Evolutionary conservation across 139 green algal genomes (phyloP), one percentile per base, ranked within the genome.

Genomic region (Chlorella ohadii): DNA sequence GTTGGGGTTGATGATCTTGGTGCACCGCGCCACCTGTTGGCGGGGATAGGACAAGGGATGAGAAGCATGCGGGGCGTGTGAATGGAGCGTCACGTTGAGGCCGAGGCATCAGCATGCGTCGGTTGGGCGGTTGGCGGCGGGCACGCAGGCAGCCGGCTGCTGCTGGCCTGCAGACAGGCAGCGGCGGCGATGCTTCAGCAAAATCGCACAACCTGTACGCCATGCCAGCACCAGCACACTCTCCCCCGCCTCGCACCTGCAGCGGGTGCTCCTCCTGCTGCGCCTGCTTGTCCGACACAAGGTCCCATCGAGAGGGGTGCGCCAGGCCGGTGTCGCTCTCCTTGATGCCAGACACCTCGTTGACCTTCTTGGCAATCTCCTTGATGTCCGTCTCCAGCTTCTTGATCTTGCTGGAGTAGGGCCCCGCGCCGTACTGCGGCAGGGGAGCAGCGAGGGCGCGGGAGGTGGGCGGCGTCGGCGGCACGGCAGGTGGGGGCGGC

Each of bases 221-320:
- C n/a, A n/a, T n/a, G 44, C 7, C 44, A 51, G 44, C 44, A 51
- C 7, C 51, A 2, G 15, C 51, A 59, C 51, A 6, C 15, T 9
- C 51, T 13, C 12, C 51, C 15, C 51, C 51, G 22, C 11, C 51
- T 13, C 82, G 28, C 63, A 89, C 95, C 91, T 97, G 93, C 80
- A 99, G 88, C 19, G 96, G 96, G 78, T 98, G 95, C 89, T 99
- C 95, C 86, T 99, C 96, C 85, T 99, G 95, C 95, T 98, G 97
- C 89, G 97, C 95, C 89, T 99, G 97, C 90, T 99, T 99, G 92
- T 99, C 97, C 4, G 95, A 96, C 28, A 99, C 96, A n/a, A 99
- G 88, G 90, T 99, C 97, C 97, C 97, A 99, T 61, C 98, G 92
- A 38, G 90, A 96, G n/a, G 97, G 97, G 31, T 95, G 93, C n/a